A percentile compares a stretch with the other conserved stretches of the same genome.
phyloP scores from a whole-genome alignment of 495 filamentous ascomycete species.

The Sordaria brevicollis region DNA sequence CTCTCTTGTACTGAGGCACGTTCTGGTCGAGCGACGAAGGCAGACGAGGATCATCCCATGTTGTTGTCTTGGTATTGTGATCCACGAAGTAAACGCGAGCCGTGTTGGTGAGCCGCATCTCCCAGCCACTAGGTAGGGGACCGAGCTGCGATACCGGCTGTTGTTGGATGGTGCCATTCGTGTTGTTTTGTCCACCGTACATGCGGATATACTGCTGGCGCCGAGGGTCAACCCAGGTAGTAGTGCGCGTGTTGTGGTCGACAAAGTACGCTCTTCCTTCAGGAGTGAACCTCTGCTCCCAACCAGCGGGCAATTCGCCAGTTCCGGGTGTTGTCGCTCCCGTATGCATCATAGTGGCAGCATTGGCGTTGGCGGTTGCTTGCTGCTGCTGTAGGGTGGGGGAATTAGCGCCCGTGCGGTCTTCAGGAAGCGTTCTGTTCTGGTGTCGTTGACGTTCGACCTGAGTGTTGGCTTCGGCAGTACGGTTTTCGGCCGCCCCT shows the following conservation, averaged over 20 bases:
- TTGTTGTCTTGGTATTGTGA: constrained; percentile 98
- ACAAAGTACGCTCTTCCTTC: constrained; percentile 96
- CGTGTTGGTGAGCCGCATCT: constrained; percentile 98
- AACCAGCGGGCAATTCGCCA: constrained; percentile 88
- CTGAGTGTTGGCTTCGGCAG: constrained; percentile 75
- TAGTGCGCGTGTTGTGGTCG: constrained; percentile 98
- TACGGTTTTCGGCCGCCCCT: constrained; percentile 69
- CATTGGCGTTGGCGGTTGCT: constrained; percentile 40
- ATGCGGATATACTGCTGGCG: constrained; percentile 97
- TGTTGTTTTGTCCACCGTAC: constrained; percentile 74
- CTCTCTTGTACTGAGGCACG: constrained; percentile 97
- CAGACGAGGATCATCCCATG: constrained; percentile 96
- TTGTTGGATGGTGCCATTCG: constrained; percentile 84
- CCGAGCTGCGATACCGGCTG: constrained; percentile 96
- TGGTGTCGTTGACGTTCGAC: constrained; percentile 87
- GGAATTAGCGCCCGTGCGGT: constrained; percentile 88
- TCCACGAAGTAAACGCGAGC: constrained; percentile 98
- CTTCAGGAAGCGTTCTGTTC: constrained; percentile 90
- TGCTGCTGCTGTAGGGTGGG: constrained; percentile 65
- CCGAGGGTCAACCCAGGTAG: constrained; percentile 98
- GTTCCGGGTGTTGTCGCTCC: constrained; percentile 90
- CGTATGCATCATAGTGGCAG: constrained; percentile 84
- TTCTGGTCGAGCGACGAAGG: constrained; percentile 97
- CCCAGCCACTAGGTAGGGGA: constrained; percentile 95
- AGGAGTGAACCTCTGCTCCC: constrained; percentile 92